These are phyloP conservation scores for Crithidia sp. DNA, from an alignment of 208 protist species.

Conservation along the genomic window DNA sequence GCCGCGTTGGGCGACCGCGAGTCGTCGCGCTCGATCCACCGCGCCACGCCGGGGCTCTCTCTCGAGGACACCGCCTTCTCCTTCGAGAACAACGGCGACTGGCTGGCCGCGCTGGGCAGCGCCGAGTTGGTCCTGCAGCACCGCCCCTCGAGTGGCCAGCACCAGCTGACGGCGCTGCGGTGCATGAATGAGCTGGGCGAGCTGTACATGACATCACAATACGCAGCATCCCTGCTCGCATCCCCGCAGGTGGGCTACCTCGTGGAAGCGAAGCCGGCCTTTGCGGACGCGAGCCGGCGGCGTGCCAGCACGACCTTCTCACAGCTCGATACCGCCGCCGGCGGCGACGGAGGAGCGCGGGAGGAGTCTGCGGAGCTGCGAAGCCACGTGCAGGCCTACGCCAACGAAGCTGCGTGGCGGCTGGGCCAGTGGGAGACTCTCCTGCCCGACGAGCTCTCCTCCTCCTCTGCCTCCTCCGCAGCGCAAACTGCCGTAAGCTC, in stretches of 20 bases:
- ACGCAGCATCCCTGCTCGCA: constrained; percentile 41
- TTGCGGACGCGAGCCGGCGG: background rate
- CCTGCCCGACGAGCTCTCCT: constrained; percentile 17
- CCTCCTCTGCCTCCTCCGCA: background rate
- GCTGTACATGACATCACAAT: constrained; percentile 85
- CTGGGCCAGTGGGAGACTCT: constrained; percentile 83
- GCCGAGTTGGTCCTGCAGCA: constrained; percentile 87
- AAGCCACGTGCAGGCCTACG: constrained; percentile 68
- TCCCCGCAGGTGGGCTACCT: background rate
- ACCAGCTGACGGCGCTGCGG: constrained; percentile 79
- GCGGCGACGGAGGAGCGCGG: background rate
- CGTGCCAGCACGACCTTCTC: constrained; percentile 18
- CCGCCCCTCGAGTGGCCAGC: constrained; percentile 53
- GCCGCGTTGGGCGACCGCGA: constrained; percentile 80
- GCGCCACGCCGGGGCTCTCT: constrained; percentile 35
- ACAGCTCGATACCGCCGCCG: constrained; percentile 4
- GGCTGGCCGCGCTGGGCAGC: constrained; percentile 70
- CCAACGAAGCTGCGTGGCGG: constrained; percentile 88
- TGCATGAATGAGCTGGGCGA: constrained; percentile 89
- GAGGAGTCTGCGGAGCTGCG: constrained; percentile 13
- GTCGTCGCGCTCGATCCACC: constrained; percentile 76
- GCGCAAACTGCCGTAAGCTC: background rate
- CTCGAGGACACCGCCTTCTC: constrained; percentile 77
- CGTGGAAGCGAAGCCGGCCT: background rate
- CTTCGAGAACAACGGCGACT: constrained; percentile 88